A percentile compares a stretch with the other conserved stretches of the same genome.
Evolutionary conservation across 257 asterid species (phyloP).

Genomic region (Scutellaria galericulata): DNA sequence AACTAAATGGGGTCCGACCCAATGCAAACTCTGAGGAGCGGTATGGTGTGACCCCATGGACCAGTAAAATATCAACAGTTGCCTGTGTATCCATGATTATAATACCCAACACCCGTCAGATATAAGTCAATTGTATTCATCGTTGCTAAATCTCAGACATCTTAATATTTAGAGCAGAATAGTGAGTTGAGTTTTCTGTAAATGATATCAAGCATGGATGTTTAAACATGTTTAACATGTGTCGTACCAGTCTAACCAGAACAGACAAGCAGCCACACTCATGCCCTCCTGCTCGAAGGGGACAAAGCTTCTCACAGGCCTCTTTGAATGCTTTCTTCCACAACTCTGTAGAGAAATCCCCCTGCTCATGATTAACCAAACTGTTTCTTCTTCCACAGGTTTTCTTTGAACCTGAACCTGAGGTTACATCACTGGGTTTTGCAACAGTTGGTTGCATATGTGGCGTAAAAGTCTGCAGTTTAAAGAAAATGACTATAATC

Average conservation of each 20-base stretch:
- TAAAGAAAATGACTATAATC: slow-evolving; percentile 10
- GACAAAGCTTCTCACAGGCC: slow-evolving; percentile 95
- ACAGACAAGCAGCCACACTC: slow-evolving; percentile 87
- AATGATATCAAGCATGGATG: slow-evolving; percentile 13
- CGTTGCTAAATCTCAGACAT: neutral
- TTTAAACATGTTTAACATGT: slow-evolving; percentile 16
- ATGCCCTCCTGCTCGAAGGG: slow-evolving; percentile 72
- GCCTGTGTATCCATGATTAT: too few species aligned
- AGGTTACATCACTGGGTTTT: slow-evolving; percentile 44
- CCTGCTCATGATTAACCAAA: slow-evolving; percentile 65
- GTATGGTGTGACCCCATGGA: too few species aligned
- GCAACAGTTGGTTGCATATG: slow-evolving; percentile 82
- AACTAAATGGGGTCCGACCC: neutral
- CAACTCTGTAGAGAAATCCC: slow-evolving; percentile 70
- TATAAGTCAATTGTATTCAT: too few species aligned
- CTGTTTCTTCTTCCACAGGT: slow-evolving; percentile 52
- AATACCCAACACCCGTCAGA: too few species aligned
- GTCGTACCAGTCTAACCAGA: slow-evolving; percentile 75
- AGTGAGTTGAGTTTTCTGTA: neutral
- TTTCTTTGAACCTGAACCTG: slow-evolving; percentile 51
- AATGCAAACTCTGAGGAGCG: neutral
- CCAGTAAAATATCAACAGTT: too few species aligned
- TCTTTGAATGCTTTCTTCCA: slow-evolving; percentile 96
- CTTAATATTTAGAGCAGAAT: neutral
- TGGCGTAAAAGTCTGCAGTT: slow-evolving; percentile 85